Base-by-base conservation (phyloP, 305 asterid genomes). In the Ilex paraguariensis region DNA sequence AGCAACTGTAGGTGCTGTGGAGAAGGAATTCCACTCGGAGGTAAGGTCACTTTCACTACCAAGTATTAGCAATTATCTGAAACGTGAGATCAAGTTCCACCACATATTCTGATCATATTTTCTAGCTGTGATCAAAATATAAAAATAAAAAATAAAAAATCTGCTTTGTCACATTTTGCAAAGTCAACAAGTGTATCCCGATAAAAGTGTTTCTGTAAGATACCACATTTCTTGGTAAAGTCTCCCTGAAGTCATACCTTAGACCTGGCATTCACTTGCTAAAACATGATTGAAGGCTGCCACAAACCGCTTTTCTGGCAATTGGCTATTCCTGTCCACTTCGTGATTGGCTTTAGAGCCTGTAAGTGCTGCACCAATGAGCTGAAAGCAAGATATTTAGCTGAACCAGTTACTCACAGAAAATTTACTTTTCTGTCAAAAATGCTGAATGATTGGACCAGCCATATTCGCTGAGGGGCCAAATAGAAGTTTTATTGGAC, bases 1-100 rank as follows among this genome's bases (percentile, higher is more conserved):
- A 61, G 95, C 97, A 57, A 85, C 95, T 44, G 97, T 92, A 42
- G 98, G 98, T 36, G 84, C 7, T 51, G 97, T 89, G 56, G 98
- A 90, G 85, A 85, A 87, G 73, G 95, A 85, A 56, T 76, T 84
- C 70, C 85, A 90, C 31, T 64, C 91, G 31, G 98, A 92, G 98
- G 97, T 87, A 75, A 66, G 13, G 13, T 12, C 52, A 46, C 7
- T 46, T 2, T 46, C 15, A 46, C 15, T 36, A 5, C 42, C 9
- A 36, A 36, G 12, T 42, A 7, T 42, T 11, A 7, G 48, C 10
- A 42, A 42, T 42, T 42, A 42, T 42, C 10, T 42, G 28, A 42
- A 11, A 42, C 48, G 12, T 42, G 48, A 42, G 10, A 42, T 42
- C 12, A 42, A 42, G 12, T 42, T 42, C 48, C 12, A 42, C 48